Base-by-base conservation (phyloP, 176 grass and related monocot genomes). In the Thalia dealbata region DNA sequence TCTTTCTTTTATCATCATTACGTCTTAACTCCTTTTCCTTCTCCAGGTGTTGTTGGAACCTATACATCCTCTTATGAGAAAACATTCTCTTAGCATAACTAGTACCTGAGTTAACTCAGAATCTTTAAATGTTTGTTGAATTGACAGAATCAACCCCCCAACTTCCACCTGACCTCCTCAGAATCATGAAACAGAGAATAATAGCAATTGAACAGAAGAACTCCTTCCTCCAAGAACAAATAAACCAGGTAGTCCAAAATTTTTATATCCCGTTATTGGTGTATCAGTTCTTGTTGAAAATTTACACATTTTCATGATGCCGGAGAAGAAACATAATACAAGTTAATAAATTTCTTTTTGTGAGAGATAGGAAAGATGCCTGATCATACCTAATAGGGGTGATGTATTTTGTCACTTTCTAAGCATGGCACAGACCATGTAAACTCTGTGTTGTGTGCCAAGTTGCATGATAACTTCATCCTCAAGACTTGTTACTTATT, bases 141-240 rank as follows among this genome's bases (percentile, higher is more conserved):
- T 73, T 21, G 43, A 48, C 77, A 96, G 91, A 88, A 67, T 80
- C 70, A 61, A 68, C 30, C 73, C 70, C 78, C 29, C 70, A 88
- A 19, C 78, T 91, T 23, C 85, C 88, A n/a, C 21, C 75, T 13
- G 82, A 97, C 83, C 81, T 97, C 65, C 75, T 97, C 15, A 56
- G 61, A 30, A 81, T 88, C 46, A 88, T 97, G 89, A 86, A 96
- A 70, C 87, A 86, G 69, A 91, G 87, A 63, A 97, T 92, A 78
- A 74, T 73, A 67, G 54, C 80, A 26, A 90, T 97, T 48, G 78
- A 92, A 79, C 93, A 90, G 68, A 87, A 77, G 79, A 90, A 80
- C 15, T 62, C 69, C 0, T 82, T 67, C 71, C 93, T 96, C 46
- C 85, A 88, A 51, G 68, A 82, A 26, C 82, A 87, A 87, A 89